These are phyloP conservation scores for Parachaetomium inaequale DNA, from an alignment of 495 filamentous ascomycete genomes.

Conservation along the genomic window DNA sequence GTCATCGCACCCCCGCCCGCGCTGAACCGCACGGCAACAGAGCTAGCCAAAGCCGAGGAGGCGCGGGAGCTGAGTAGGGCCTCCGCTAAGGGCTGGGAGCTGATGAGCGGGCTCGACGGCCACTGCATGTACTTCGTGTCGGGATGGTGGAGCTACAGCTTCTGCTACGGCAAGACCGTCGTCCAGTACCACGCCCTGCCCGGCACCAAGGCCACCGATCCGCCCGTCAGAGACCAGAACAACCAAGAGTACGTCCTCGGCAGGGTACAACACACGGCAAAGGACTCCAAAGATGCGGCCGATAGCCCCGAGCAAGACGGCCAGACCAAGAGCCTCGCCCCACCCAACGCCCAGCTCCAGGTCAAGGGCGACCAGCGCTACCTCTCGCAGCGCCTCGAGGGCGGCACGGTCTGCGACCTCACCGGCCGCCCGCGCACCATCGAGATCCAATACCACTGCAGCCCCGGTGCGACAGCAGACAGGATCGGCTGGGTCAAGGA, in stretches of 20 bases:
- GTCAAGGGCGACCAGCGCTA: constrained; percentile 82
- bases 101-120: constrained; percentile 83
- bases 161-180: constrained; percentile 85
- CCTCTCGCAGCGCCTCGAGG: constrained; percentile 79
- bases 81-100: constrained; percentile 78
- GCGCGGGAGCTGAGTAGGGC: constrained; percentile 82
- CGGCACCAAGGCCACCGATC: constrained; percentile 49
- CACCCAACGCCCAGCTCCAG: constrained; percentile 63
- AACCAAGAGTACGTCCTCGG: constrained; percentile 82
- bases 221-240: constrained; percentile 68
- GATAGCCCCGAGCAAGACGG: constrained; percentile 17
- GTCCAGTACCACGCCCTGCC: constrained; percentile 90
- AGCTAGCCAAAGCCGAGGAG: constrained; percentile 66
- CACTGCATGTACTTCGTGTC: constrained; percentile 85
- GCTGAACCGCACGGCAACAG: constrained; percentile 57
- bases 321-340: constrained; percentile 34
- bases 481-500: constrained; percentile 95
- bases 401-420: constrained; percentile 88
- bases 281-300: constrained; percentile 32
- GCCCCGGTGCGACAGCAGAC: constrained; percentile 68
- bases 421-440: constrained; percentile 81
- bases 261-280: constrained; percentile 31
- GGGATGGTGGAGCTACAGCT: constrained; percentile 97
- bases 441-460: constrained; percentile 92
- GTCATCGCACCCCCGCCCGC: constrained; percentile 53